Evolutionary conservation across 768 basidiomycete species (phyloP).

Genomic region (Rhizopogon vulgaris): DNA sequence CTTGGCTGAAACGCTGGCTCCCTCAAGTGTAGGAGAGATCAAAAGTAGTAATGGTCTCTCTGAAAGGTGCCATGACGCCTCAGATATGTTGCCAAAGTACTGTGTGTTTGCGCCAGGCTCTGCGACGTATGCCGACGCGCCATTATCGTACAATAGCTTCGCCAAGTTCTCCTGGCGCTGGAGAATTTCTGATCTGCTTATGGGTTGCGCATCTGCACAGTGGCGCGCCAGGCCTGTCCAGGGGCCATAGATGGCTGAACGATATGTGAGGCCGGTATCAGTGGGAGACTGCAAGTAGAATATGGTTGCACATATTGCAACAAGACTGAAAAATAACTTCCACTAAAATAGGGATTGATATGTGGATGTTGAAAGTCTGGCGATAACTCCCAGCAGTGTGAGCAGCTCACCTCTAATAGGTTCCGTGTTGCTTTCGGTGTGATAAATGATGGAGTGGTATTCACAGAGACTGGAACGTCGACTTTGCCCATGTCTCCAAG

Average conservation of each 20-base stretch:
- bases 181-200: slow-evolving; percentile 39
- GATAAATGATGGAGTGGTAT: not conserved
- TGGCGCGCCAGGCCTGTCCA: slow-evolving; percentile 30
- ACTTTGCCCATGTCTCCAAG: not conserved
- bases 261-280: not conserved
- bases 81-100: slow-evolving; percentile 71
- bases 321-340: slow-evolving; percentile 3
- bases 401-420: not conserved
- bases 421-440: not conserved
- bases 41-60: slow-evolving; percentile 76
- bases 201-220: slow-evolving; percentile 45
- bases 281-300: not conserved
- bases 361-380: not conserved
- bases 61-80: slow-evolving; percentile 58
- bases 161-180: slow-evolving; percentile 53
- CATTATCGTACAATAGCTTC: slow-evolving; percentile 37
- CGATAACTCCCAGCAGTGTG: not conserved
- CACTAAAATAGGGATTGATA: not conserved
- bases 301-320: slow-evolving; percentile 3
- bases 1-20: slow-evolving; percentile 30
- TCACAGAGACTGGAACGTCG: not conserved
- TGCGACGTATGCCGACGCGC: slow-evolving; percentile 66
- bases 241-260: slow-evolving; percentile 1
- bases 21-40: slow-evolving; percentile 36
- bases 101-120: slow-evolving; percentile 71